These are phyloP conservation scores for Sonneratia alba DNA, from an alignment of 345 rosid genomes.

Conservation along the genomic window DNA sequence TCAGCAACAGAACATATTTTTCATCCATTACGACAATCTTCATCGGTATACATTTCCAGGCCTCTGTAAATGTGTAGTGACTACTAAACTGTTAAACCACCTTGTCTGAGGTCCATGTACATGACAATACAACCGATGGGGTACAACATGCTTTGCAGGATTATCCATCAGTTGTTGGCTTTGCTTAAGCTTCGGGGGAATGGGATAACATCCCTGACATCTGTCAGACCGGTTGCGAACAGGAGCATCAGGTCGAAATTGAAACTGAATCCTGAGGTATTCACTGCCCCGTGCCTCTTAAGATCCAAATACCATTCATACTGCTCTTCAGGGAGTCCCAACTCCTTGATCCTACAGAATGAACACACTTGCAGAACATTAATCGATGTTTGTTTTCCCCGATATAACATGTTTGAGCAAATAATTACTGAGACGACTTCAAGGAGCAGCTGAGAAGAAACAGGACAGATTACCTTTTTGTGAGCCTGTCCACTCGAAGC, in stretches of 20 bases:
- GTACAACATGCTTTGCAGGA: not conserved
- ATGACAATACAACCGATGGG: too few species aligned
- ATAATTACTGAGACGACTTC: too few species aligned
- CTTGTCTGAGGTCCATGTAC: too few species aligned
- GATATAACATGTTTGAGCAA: not conserved
- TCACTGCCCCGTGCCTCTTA: constrained; percentile 66
- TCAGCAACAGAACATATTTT: too few species aligned
- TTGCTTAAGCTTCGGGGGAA: constrained; percentile 56
- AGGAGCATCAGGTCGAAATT: constrained; percentile 65
- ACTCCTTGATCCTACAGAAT: constrained; percentile 41
- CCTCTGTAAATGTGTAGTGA: too few species aligned
- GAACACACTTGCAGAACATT: not conserved
- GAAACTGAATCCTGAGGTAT: constrained; percentile 67
- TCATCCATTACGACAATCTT: too few species aligned
- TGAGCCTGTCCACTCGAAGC: constrained; percentile 47
- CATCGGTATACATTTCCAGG: too few species aligned
- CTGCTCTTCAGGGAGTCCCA: constrained; percentile 37
- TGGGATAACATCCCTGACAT: constrained; percentile 69
- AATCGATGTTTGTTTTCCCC: not conserved
- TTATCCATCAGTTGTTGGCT: constrained; percentile 25
- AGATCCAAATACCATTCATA: constrained; percentile 82
- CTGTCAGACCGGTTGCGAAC: constrained; percentile 52
- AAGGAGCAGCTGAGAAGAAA: not conserved
- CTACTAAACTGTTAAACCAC: too few species aligned
- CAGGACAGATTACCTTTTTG: constrained; percentile 29